Evolutionary conservation across 106 monocot species (phyloP), one percentile per base, ranked within the genome.

Genomic region (Hemerocallis citrina): DNA sequence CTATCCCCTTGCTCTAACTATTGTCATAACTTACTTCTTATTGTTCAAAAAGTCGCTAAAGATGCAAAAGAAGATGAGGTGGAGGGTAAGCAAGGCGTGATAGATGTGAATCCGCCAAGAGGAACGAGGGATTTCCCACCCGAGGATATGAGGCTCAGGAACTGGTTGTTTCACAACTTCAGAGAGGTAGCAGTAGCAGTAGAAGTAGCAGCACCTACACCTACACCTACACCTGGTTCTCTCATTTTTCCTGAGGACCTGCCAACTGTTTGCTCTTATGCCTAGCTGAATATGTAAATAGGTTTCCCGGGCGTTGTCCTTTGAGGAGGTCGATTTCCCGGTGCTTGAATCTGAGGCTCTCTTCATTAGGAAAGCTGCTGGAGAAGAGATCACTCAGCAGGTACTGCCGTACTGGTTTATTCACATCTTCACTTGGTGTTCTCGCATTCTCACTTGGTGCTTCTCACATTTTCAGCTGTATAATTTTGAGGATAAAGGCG

Each of bases 341-440:
- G 88, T 98, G 2, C 98, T 98, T 7, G 98, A 98, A 55, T 92
- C 91, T 0, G 98, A 98, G 62, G 81, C 91, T 1, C 79, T 96
- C 13, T 96, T 91, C 73, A 81, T 91, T n/a, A 70, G 98, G 59
- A 98, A 98, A 72, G 59, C 59, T 21, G 93, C 88, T 21, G 98
- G 98, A 28, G 98, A 98, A 68, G 98, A 98, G 79, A 98, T 98
- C 67, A 92, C 92, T 17, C 85, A 92, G 59, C 98, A 98, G 84
- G 96, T 79, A 27, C 40, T n/a, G 8, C 3, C 45, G 25, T 46
- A 17, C 16, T 7, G n/a, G 4, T 34, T 27, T 52, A n/a, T 52
- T 10, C 24, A 14, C 13, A 52, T 52, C 15, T 55, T 55, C 10
- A n/a, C n/a, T n/a, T 15, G 30, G 20, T 55, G 55, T 31, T 7